Evolutionary conservation across 192 early-diverging fungal species (phyloP).

Genomic region (Podila verticillata): DNA sequence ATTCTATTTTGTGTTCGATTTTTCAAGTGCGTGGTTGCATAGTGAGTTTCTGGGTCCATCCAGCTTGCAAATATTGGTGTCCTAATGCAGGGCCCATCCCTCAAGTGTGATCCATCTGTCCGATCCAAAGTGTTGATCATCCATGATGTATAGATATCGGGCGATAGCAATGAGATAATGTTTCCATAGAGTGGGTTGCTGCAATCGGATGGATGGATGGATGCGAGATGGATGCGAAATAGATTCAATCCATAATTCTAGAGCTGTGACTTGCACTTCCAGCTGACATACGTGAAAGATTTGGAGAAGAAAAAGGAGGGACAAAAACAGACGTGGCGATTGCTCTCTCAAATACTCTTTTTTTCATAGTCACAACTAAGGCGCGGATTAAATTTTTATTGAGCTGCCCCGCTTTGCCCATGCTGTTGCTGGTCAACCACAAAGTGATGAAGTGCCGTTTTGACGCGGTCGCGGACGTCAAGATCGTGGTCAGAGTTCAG

Average conservation of each 20-base stretch:
- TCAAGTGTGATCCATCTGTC: too few species aligned
- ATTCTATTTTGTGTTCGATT: constrained; percentile 54
- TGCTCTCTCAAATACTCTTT: not conserved
- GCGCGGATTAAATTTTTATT: not conserved
- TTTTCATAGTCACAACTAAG: not conserved
- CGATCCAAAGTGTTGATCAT: not conserved
- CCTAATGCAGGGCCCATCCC: too few species aligned
- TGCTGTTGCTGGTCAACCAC: constrained; percentile 23
- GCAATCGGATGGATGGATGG: constrained; percentile 11
- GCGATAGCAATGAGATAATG: too few species aligned
- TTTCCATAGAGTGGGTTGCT: too few species aligned
- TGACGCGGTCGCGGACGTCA: constrained; percentile 79
- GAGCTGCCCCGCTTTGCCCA: not conserved
- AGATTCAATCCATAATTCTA: not conserved
- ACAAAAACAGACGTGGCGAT: not conserved
- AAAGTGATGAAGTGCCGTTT: constrained; percentile 72
- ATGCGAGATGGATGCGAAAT: not conserved
- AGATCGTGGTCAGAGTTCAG: constrained; percentile 66
- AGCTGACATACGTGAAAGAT: constrained; percentile 5
- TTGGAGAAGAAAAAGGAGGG: constrained; percentile 5
- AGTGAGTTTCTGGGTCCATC: not conserved
- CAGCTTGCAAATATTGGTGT: not conserved
- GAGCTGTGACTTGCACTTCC: not conserved
- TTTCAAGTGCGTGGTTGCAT: not conserved
- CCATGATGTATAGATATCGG: not conserved